Evolutionary conservation across 2,329 filamentous ascomycete genomes (phyloP).

Genomic region (Celoporthe dispersa): DNA sequence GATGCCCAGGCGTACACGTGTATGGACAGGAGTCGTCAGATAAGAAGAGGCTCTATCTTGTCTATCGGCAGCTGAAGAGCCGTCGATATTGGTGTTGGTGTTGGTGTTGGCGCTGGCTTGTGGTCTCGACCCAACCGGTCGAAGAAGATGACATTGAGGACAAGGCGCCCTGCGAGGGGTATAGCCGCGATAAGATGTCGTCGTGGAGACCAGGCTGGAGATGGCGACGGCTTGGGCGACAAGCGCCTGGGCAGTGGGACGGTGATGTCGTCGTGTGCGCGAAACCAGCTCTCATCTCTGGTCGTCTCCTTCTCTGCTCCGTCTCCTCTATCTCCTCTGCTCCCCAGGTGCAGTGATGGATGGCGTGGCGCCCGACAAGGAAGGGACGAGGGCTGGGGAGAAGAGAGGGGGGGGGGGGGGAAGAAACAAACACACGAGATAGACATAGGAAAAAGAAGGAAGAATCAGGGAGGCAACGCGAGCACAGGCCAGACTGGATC

Average conservation of each 20-base stretch:
- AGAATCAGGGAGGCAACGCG: not conserved
- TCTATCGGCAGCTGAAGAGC: not conserved
- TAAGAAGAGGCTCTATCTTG: not conserved
- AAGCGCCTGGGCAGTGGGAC: not conserved
- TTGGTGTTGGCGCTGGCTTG: not conserved
- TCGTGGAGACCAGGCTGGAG: not conserved
- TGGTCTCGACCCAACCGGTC: not conserved
- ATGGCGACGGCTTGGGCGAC: not conserved
- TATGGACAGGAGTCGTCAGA: not conserved
- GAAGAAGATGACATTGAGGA: conserved; percentile 5
- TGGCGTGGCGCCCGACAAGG: not conserved
- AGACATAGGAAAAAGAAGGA: not conserved
- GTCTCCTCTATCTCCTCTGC: not conserved
- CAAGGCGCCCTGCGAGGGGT: not conserved
- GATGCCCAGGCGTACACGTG: not conserved
- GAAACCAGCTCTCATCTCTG: not conserved
- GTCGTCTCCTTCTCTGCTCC: not conserved
- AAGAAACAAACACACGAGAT: not conserved
- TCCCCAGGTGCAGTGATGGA: not conserved
- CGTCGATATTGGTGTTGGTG: not conserved
- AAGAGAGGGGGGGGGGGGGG: too few relatives aligned
- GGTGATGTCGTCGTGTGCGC: not conserved
- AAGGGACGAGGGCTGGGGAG: not conserved
- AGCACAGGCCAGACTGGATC: conserved; percentile 9
- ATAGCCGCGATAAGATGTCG: not conserved